Evolutionary conservation across 2,329 filamentous ascomycete genomes (phyloP), one percentile per base, ranked within the genome.

Genomic region (Harringtonia aguacate): DNA sequence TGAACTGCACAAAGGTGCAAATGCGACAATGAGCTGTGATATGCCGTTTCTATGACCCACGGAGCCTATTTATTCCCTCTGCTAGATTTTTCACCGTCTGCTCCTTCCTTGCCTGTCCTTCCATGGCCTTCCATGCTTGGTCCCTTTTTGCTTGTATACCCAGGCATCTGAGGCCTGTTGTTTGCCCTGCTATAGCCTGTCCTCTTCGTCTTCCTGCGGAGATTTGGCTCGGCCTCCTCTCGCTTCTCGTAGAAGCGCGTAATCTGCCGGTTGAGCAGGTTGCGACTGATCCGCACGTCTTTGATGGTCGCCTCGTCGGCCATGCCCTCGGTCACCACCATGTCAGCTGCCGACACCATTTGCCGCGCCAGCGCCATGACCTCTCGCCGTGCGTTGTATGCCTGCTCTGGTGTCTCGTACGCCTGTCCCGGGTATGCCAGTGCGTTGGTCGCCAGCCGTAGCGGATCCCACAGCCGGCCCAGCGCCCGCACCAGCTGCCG

Each of bases 401-500:
- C 20, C 31, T 47, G 17, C 21, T 20, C 36, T 27, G 35, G 10
- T 20, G 39, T 21, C 4, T 22, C 17, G 24, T 21, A 22, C 21
- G 20, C 30, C 22, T 22, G 22, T 9, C 8, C 43, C 31, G 62
- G 60, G 42, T 63, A 60, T 34, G 63, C 56, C 9, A 65, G 52
- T 17, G 56, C 56, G 45, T 60, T 62, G 31, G 48, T 48, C 6
- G 56, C 48, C 8, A 56, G 52, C 20, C 58, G 53, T 54, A 74
- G 68, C 4, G 71, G 70, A 18, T 64, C 60, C 67, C 70, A 75
- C 27, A 80, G 59, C 17, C 64, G 64, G 15, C 67, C 59, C 18
- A 81, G 60, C 15, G 75, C 76, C 4, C 56, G 53, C 24, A 62
- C 55, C 35, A 81, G 65, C 52, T 77, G 75, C 22, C 59, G 53